Base-by-base conservation (phyloP, 768 basidiomycete genomes). In the Collybiopsis luxurians region DNA sequence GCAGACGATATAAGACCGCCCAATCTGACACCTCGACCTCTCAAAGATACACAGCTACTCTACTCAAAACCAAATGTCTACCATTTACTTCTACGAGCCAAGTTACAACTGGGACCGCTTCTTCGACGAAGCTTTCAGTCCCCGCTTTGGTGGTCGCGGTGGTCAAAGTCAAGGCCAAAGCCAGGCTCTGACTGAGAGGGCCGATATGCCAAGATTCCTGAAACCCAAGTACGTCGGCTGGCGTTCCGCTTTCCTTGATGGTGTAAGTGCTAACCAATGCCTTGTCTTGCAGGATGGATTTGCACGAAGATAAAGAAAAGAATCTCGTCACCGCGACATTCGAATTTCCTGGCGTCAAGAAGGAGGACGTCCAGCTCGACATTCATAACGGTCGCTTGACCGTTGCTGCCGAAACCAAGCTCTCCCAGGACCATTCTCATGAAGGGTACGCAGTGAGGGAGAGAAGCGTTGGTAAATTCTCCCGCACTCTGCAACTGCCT, bases 231-330 rank as follows among this genome's bases (percentile, higher is more conserved):
- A 64, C 1, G 65, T 57, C 4, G 2, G 2, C 5, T 23, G 12
- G 23, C 30, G n/a, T n/a, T n/a, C n/a, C n/a, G n/a, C n/a, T n/a
- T n/a, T n/a, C n/a, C n/a, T n/a, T n/a, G n/a, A n/a, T n/a, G n/a
- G n/a, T n/a, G n/a, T n/a, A n/a, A n/a, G n/a, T n/a, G n/a, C n/a
- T n/a, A n/a, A n/a, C n/a, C n/a, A n/a, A n/a, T n/a, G n/a, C n/a
- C n/a, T n/a, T n/a, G n/a, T n/a, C n/a, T n/a, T n/a, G n/a, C 46
- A 85, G 83, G 62, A 79, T 85, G 78, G 82, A 86, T 61, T 66
- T 85, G 9, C 79, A 81, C 63, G 84, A 85, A 62, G 69, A 83
- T 60, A 28, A 62, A 0, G 71, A 77, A 19, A 69, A 61, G 46
- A 83, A 84, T 64, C 66, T 71, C 2, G 79, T 86, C n/a, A 83